phyloP scores from a whole-genome alignment of 805 yeast genomes.

The Candida multigemmis region DNA sequence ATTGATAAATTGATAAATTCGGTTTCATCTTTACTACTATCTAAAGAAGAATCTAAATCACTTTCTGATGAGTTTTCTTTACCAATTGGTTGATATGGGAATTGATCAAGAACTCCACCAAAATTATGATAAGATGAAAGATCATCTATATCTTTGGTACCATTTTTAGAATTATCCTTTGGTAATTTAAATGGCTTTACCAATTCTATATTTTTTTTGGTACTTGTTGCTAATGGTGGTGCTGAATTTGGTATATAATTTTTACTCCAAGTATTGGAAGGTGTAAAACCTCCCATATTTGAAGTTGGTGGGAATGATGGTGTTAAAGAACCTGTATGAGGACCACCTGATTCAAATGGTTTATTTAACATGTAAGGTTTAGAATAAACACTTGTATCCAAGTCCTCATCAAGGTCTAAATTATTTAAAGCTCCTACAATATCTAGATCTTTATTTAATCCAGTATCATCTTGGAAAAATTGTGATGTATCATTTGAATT shows the following conservation, averaged over 20 bases:
- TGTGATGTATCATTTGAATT: conserved; percentile 13
- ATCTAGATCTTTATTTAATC: conserved; percentile 19
- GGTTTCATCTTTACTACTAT: too few species aligned
- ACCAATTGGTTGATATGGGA: too few species aligned
- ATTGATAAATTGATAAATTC: too few species aligned
- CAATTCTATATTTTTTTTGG: conserved; percentile 1
- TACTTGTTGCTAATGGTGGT: conserved; percentile 20
- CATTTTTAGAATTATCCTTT: conserved; percentile 6
- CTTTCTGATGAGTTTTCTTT: conserved; percentile 8
- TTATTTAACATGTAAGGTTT: neutral
- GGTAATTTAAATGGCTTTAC: conserved; percentile 16
- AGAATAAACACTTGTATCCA: conserved; percentile 1
- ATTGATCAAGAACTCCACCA: conserved; percentile 8
- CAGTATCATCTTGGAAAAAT: conserved; percentile 8
- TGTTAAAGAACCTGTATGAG: conserved; percentile 17
- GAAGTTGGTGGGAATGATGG: conserved; percentile 7
- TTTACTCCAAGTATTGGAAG: conserved; percentile 26
- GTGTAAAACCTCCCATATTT: conserved; percentile 16
- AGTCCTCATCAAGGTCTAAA: conserved; percentile 36
- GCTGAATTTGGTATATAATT: conserved; percentile 25
- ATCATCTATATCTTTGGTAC: conserved; percentile 1
- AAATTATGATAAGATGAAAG: conserved; percentile 6
- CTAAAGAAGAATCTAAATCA: conserved; percentile 6
- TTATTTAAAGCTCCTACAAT: conserved; percentile 40
- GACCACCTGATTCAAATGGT: conserved; percentile 2